phyloP scores from a whole-genome alignment of 768 basidiomycete species.

The Grammothele lineata region DNA sequence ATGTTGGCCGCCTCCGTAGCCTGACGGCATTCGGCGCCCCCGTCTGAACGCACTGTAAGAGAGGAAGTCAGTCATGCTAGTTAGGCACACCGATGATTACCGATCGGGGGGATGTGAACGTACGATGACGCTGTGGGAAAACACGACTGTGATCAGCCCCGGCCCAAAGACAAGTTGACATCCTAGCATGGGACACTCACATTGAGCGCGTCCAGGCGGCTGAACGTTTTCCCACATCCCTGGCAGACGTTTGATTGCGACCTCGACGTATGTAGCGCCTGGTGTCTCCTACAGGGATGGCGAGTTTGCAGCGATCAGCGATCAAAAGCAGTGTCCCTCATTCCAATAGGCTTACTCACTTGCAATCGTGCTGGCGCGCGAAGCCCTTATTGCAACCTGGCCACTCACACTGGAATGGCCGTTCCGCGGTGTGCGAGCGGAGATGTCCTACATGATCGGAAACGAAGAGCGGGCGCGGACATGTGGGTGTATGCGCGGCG shows the following conservation, averaged over 20 bases:
- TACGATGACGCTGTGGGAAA: slow-evolving; percentile 65
- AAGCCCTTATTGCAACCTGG: slow-evolving; percentile 94
- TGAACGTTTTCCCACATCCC: slow-evolving; percentile 94
- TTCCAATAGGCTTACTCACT: slow-evolving; percentile 47
- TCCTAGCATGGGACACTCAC: slow-evolving; percentile 50
- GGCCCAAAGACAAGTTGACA: too few relatives aligned
- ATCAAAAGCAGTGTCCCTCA: slow-evolving; percentile 1
- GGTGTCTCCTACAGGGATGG: slow-evolving; percentile 61
- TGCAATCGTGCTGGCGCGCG: slow-evolving; percentile 96
- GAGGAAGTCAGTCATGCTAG: slow-evolving; percentile 17
- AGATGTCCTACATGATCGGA: slow-evolving; percentile 63
- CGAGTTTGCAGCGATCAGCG: slow-evolving; percentile 1
- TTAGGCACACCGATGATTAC: slow-evolving; percentile 1
- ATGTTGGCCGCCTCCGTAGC: slow-evolving; percentile 23
- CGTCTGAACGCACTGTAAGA: slow-evolving; percentile 73
- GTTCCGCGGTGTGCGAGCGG: slow-evolving; percentile 92
- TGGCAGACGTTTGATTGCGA: slow-evolving; percentile 82
- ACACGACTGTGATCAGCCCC: too few relatives aligned
- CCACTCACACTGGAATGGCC: slow-evolving; percentile 91
- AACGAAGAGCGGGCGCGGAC: slow-evolving; percentile 2
- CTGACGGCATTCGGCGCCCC: slow-evolving; percentile 70
- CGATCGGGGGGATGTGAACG: slow-evolving; percentile 28
- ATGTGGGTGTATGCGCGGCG: too few relatives aligned
- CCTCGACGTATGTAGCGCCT: slow-evolving; percentile 82
- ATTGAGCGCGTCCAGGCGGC: slow-evolving; percentile 89